Base-by-base conservation (phyloP, 1,284 basidiomycete species). In the Chiua sp. region DNA sequence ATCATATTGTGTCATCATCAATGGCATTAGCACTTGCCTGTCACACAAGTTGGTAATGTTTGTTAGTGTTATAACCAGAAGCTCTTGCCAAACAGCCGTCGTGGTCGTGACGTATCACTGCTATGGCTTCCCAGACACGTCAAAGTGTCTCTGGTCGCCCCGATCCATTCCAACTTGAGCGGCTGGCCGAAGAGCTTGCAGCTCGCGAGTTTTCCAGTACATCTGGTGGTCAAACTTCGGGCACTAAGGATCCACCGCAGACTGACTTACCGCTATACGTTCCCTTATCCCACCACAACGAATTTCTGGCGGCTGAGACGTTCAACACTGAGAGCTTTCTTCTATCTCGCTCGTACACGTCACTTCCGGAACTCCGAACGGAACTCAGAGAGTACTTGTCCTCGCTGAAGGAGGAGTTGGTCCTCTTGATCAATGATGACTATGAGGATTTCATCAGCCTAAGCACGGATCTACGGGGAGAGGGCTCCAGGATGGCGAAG, bases 391-490 rank as follows among this genome's bases (percentile, higher is more conserved):
- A 91, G 59, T 98, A 98, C 75, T 82, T 94, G 59, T 85, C 86
- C 1, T 81, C 84, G 18, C 78, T 99, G 66, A 94, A 96, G 71
- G 92, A 96, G 72, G 95, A 98, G 73, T 85, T 99, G 33, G 94
- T 98, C 33, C 89, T 88, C 70, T 87, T 98, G 71, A 98, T 99
- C 75, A 98, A 99, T 74, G 91, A 96, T 70, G 96, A 98, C 77
- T 98, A 98, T 75, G 95, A 96, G 74, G 96, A 96, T 50, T 98
- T 98, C 75, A 98, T 99, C 65, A 94, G 92, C 66, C 82, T 99
- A 28, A 96, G 96, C 64, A 96, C 92, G 3, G 93, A 96, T 66
- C 74, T 98, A 64, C 82, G 88, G 61, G 93, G 91, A 33, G 95
- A 98, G 74, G 93, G 92, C 3, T 80, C 81, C 51, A 81, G 92